phyloP scores from a whole-genome alignment of 495 filamentous ascomycete genomes.

The Endocarpon pusillum region DNA sequence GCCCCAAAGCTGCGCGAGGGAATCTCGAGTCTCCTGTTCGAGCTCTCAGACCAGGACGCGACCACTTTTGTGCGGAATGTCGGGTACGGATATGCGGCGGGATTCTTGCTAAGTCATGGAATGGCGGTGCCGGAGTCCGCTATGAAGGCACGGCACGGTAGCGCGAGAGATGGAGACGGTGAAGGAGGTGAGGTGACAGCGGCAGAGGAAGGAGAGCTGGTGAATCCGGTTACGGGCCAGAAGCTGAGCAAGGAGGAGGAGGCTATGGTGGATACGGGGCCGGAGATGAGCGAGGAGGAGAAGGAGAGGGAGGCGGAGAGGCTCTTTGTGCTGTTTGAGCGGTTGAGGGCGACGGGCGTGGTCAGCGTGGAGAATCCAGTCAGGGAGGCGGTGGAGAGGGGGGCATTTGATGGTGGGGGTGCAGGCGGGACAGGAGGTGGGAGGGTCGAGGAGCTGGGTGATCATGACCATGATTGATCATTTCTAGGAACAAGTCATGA shows the following conservation, averaged over 20 bases:
- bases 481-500: too few relatives aligned
- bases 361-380: conserved; percentile 78
- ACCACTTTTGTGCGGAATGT: conserved; percentile 61
- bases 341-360: conserved; percentile 76
- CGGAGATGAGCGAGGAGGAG: conserved; percentile 77
- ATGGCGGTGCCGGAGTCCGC: conserved; percentile 55
- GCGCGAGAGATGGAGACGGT: conserved; percentile 17
- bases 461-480: too few relatives aligned
- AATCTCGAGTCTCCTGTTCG: conserved; percentile 71
- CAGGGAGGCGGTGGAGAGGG: conserved; percentile 52
- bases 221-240: conserved; percentile 90
- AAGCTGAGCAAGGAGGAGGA: conserved; percentile 48
- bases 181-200: conserved; percentile 6
- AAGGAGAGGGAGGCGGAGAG: conserved; percentile 86
- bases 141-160: conserved; percentile 36
- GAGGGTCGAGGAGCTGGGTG: too few relatives aligned
- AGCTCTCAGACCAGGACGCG: conserved; percentile 61
- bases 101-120: conserved; percentile 68
- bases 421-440: too few relatives aligned
- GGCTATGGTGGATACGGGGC: conserved; percentile 26
- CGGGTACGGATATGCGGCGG: conserved; percentile 83
- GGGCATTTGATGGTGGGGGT: too few relatives aligned
- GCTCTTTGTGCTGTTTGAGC: conserved; percentile 88
- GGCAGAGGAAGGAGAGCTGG: conserved; percentile 10
- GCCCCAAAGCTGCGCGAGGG: conserved; percentile 53